Base-by-base conservation (phyloP, 352 stramenopile genomes). In the Globisporangium okanoganense region DNA sequence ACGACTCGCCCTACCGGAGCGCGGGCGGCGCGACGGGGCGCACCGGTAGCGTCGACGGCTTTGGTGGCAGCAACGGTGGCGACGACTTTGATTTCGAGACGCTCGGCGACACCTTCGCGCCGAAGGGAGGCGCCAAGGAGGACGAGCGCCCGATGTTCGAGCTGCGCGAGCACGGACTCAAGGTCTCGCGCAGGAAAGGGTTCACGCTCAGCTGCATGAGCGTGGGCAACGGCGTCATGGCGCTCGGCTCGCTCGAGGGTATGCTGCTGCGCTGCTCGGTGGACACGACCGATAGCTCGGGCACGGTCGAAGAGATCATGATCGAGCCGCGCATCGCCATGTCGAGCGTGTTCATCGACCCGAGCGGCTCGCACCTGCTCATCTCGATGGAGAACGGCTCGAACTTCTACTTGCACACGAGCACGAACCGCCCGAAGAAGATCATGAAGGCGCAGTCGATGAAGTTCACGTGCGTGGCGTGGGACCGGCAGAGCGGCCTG, bases 321-420 rank as follows among this genome's bases (percentile, higher is more conserved):
- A 93, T 96, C 58, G 87, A 96, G 64, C 85, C 87, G 38, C 86
- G 83, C 56, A 82, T 94, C 9, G 85, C 82, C 53, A 92, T 96
- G 79, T 55, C 79, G 29, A 81, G 79, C 10, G 76, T 94, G 48
- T 93, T 92, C 40, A 75, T 96, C 12, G 87, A 96, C 58, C 87
- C 87, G 1, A 96, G 80, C 29, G 87, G 87, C 16, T 69, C 79
- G 29, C 87, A 96, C 56, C 60, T 91, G 62, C 61, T 96, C 41
- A 75, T 96, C 25, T 94, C 83, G 0, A 91, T 96, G 84, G 87
- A 96, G 53, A 96, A 94, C 62, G 87, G 87, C 13, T 82, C 78
- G 5, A 96, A 96, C 56, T 96, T 92, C 65, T 94, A 96, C 58
- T 53, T 96, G 25, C 84, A 92, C 60, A 82, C 79, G 38, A 73